Base-by-base conservation (phyloP, 352 stramenopile genomes). In the Globisporangium lucens region DNA sequence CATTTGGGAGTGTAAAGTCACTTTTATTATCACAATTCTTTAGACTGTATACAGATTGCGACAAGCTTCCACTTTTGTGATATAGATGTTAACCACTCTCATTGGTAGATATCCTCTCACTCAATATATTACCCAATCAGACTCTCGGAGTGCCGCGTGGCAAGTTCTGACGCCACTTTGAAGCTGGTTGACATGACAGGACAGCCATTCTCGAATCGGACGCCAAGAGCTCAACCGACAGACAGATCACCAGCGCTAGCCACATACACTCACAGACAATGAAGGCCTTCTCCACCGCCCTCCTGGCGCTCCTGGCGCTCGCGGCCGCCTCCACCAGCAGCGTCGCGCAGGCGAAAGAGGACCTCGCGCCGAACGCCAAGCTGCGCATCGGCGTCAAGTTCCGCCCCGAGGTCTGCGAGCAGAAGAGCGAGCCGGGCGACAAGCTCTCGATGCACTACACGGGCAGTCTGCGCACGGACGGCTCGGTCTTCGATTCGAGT, bases 401-500 rank as follows among this genome's bases (percentile, higher is more conserved):
- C 70, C 83, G 87, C 29, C 88, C 88, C 1, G 74, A 90, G 59
- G 73, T 73, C 46, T 94, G 88, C 74, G 66, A 69, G 13, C 75
- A 83, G 66, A 94, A 93, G 83, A 91, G 74, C 66, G 72, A 90
- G 70, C 65, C 76, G 59, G 94, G 94, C 35, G 89, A 94, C 71
- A 89, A 95, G 72, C 85, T 99, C 30, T 97, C 89, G 63, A 98
- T 98, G 73, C 93, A 98, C 83, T 99, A 99, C 89, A 98, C 93
- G 55, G 97, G 97, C 49, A 98, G 87, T 35, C 76, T 99, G 41
- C 89, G 85, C 71, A 98, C 97, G 73, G 94, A 98, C 78, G 97
- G 97, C 61, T 97, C 89, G 68, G 95, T 99, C 73, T 99, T 99
- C 75, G 97, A 99, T 82, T 98, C 91, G 64, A 98, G 92, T 38